Conservation (phyloP, 495 filamentous ascomycete genomes). For the Apiosordaria backusii region DNA sequence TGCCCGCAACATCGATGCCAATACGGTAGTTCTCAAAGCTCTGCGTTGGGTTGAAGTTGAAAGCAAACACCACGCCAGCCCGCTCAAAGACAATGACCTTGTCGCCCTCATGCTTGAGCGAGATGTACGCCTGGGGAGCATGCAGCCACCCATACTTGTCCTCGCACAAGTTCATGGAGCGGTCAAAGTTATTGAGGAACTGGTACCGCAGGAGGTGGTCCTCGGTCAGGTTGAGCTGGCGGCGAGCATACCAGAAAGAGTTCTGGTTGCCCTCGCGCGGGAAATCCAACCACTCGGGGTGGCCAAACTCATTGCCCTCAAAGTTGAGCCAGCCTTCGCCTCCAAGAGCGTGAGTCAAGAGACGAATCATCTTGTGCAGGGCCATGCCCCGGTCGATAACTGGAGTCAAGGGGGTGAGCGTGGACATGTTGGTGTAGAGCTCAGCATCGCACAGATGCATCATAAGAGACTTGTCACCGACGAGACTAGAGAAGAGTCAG, state of each 20-base stretch:
- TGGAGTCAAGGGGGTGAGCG: conserved; percentile 74
- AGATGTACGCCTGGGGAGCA: conserved; percentile 81
- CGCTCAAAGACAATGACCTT: conserved; percentile 97
- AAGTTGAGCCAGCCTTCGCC: conserved; percentile 99
- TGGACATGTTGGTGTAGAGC: conserved; percentile 97
- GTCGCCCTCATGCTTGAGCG: conserved; percentile 88
- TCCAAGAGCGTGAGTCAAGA: conserved; percentile 89
- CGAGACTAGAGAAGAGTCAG: conserved; percentile 61
- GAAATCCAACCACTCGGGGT: conserved; percentile 99
- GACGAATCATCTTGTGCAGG: conserved; percentile 94
- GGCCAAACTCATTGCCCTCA: conserved; percentile 97
- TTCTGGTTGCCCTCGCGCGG: conserved; percentile 92
- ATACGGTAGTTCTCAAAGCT: conserved; percentile 93
- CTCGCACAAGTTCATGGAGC: conserved; percentile 81
- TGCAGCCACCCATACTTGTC: conserved; percentile 92
- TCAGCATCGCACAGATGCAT: conserved; percentile 98
- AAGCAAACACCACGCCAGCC: conserved; percentile 84
- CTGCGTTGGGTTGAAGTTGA: conserved; percentile 88
- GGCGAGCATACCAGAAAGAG: conserved; percentile 93
- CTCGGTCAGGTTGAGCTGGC: conserved; percentile 90
- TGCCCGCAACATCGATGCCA: conserved; percentile 77
- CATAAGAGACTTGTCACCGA: conserved; percentile 93
- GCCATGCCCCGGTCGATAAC: conserved; percentile 88
- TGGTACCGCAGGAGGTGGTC: conserved; percentile 82
- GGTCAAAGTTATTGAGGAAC: conserved; percentile 93